Base-by-base conservation (phyloP, 2,329 filamentous ascomycete genomes). In the Cephalotrichum gorgonifer region DNA sequence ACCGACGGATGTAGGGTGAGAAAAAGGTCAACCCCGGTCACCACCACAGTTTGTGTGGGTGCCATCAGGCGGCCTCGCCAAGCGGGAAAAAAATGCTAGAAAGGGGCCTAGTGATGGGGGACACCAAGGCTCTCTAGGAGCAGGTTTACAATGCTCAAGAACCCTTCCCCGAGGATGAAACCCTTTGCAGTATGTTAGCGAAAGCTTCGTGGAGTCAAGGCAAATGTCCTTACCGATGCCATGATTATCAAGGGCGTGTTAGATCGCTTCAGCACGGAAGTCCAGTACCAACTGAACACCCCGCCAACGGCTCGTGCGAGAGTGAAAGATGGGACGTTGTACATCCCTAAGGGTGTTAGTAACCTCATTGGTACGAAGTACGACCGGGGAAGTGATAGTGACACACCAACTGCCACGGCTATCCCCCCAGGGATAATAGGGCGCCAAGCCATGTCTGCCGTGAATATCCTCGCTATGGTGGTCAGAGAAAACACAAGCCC, bases 261-360 rank as follows among this genome's bases (percentile, higher is more conserved):
- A 8, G 68, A 58, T 72, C 68, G 59, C 67, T 66, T 58, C 70
- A 63, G 62, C 66, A 61, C 63, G 67, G 60, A 62, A 69, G 69
- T 73, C 89, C 89, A 96, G 67, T 86, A 93, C 75, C 86, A 89
- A 54, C 80, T 83, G 26, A 77, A 56, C 7, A 80, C 44, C 0
- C 93, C 93, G 3, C 93, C 93, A 9, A 88, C 79, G 0, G 88
- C 86, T 53, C 93, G 74, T 1, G 93, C 90, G 33, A 98, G 71
- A 0, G 93, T 98, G 62, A 98, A 98, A 0, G 88, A 95, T 0
- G 93, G 93, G 1, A 91, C 88, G 58, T 97, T 98, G 68, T 97
- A 98, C 81, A 98, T 98, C 44, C 93, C 85, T 84, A 56, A 17
- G 42, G n/a, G 20, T 7, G 44, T 47, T 11, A 27, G 2, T 30